Percentiles rank a stretch among this genome's conserved stretches.
Evolutionary conservation across 2,329 filamentous ascomycete species (phyloP).

Genomic region (Arachnomyces sp.): DNA sequence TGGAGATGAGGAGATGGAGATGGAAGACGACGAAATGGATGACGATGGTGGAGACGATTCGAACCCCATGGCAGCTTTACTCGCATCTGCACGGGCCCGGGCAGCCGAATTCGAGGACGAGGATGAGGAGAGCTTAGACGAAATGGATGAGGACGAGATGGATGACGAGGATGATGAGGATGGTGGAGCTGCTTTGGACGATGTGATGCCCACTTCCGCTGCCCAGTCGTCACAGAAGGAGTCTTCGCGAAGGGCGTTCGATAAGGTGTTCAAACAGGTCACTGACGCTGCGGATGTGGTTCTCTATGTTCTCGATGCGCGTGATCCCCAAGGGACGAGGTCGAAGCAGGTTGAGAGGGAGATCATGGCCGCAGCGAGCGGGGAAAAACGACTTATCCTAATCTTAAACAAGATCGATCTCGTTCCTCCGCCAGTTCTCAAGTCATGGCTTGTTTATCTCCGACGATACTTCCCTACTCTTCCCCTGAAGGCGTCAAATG

Average conservation of each 20-base stretch:
- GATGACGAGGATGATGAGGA: slow-evolving; percentile 39
- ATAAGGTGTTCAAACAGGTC: slow-evolving; percentile 93
- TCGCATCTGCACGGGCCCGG: slow-evolving; percentile 72
- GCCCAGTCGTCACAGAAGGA: slow-evolving; percentile 36
- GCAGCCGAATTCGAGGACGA: slow-evolving; percentile 63
- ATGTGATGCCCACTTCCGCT: slow-evolving; percentile 43
- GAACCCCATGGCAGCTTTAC: slow-evolving; percentile 85
- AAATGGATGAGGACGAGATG: slow-evolving; percentile 34
- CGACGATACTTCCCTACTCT: slow-evolving; percentile 86
- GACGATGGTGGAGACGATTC: slow-evolving; percentile 59
- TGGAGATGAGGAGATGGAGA: slow-evolving; percentile 39
- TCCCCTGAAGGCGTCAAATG: slow-evolving; percentile 73
- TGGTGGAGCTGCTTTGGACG: slow-evolving; percentile 43
- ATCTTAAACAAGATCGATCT: slow-evolving; percentile 95
- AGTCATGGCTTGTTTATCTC: slow-evolving; percentile 75
- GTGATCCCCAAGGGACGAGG: slow-evolving; percentile 82
- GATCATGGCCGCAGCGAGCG: slow-evolving; percentile 78
- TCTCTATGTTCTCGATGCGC: slow-evolving; percentile 85
- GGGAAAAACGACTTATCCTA: slow-evolving; percentile 80
- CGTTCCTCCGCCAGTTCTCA: slow-evolving; percentile 70
- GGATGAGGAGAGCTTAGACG: slow-evolving; percentile 49
- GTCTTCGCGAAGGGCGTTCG: slow-evolving; percentile 74
- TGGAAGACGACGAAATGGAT: slow-evolving; percentile 47
- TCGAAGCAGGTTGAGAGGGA: slow-evolving; percentile 85
- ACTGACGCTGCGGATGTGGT: slow-evolving; percentile 83